Evolutionary conservation across 495 filamentous ascomycete genomes (phyloP), one percentile per base, ranked within the genome.

Genomic region (Letharia columbiana): DNA sequence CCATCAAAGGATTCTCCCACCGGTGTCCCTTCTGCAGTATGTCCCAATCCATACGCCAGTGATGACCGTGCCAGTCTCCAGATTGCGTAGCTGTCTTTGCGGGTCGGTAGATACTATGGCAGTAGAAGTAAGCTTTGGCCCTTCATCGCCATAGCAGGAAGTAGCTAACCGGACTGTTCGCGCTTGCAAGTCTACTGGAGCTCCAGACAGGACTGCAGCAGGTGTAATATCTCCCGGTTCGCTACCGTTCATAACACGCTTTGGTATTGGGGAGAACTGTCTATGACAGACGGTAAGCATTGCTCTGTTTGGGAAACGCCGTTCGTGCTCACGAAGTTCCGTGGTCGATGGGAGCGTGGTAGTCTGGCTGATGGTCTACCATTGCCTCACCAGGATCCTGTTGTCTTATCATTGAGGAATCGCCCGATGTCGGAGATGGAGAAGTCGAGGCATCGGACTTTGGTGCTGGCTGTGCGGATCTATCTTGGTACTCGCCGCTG

Each of bases 31-130:
- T 95, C 68, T 81, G 79, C 41, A 96, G 78, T 54, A 93, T 83
- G 77, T 99, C 94, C 94, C 94, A 99, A 75, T 99, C 94, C 92
- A 99, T 96, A 50, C 89, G 89, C 94, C 94, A 99, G 69, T 90
- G 85, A 70, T 89, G 86, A 63, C 81, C 77, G 69, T 90, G 87
- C 86, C 88, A 91, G 67, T 83, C 84, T 72, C 93, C 93, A 40
- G 92, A 97, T 75, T 99, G 94, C 13, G 93, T 96, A 50, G 94
- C 92, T 40, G 95, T 83, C 76, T 99, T 99, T 62, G 91, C 74
- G 23, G 90, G 90, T 70, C 87, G 84, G 80, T 87, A 97, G 77
- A 98, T 98, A 60, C 92, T 96, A 70, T n/a, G 54, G 49, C 47
- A 66, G 70, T 64, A 74, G 70, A 69, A 33, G 67, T 77, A 62